Base-by-base conservation (phyloP, 768 basidiomycete genomes). In the Holtermannia corniformis region DNA sequence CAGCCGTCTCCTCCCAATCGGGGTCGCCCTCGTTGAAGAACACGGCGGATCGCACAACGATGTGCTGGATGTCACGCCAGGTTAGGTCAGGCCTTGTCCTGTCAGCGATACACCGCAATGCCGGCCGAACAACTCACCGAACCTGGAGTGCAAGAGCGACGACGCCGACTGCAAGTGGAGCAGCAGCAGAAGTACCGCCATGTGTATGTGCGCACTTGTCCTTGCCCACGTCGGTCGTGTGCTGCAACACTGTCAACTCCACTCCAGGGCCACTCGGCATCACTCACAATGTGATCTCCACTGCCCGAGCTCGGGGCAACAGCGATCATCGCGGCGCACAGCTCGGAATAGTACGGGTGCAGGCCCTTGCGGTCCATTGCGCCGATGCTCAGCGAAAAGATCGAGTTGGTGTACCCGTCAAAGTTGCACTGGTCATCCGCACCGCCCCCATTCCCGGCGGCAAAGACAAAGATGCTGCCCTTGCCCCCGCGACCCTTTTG, bases 401-500 rank as follows among this genome's bases (percentile, higher is more conserved):
- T 92, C 64, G 86, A 88, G 69, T 99, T 99, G 12, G 95, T 99
- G 71, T 99, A 99, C 5, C 95, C 95, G 61, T 97, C 93, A 66
- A 99, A 97, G 71, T 99, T 99, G 77, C 95, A 99, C 71, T 97
- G 93, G 67, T 99, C 95, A 16, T 86, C 88, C 50, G 79, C 78
- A 5, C 79, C 79, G 25, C 89, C 95, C 5, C 95, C 95, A 67
- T 99, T 99, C 0, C 95, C 95, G 50, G 88, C 91, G 3, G 95
- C 95, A 65, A 97, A 99, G 23, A 99, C 95, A 60, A 86, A 97
- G 56, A 99, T 78, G 26, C 86, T 89, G 0, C 95, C 95, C 65
- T 87, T 89, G 21, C 91, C 90, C 23, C 74, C 78, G 43, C 95
- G 81, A 1, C 95, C 95, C 27, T 86, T 84, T 71, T 86, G 84